Evolutionary conservation across 345 rosid species (phyloP).

Genomic region (Capsella bursapastoris): DNA sequence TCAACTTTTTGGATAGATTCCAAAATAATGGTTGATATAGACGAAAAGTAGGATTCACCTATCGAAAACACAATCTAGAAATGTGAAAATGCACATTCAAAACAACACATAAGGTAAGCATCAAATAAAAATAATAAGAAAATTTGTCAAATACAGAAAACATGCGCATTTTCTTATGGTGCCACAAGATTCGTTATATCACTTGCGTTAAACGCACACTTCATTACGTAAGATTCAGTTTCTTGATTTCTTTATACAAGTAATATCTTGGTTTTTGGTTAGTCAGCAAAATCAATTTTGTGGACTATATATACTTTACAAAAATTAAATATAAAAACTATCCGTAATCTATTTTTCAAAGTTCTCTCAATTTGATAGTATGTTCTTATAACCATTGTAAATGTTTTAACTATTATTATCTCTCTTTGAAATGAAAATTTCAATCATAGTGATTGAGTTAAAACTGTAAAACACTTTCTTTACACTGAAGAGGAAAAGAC

Average conservation of each 20-base stretch:
- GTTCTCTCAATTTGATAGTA: background rate
- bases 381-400: background rate
- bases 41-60: constrained; percentile 1
- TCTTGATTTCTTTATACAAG: constrained; percentile 36
- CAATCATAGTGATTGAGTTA: background rate
- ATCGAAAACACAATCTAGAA: background rate
- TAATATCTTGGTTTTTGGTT: constrained; percentile 15
- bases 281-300: constrained; percentile 22
- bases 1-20: background rate
- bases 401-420: background rate
- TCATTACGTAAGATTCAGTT: constrained; percentile 43
- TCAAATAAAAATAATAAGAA: background rate
- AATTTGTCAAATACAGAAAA: constrained; percentile 39
- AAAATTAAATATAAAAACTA: background rate
- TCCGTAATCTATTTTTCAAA: background rate
- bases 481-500: constrained; percentile 24
- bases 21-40: background rate
- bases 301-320: background rate
- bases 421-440: background rate
- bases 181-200: constrained; percentile 30
- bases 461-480: background rate
- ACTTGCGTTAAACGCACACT: constrained; percentile 39
- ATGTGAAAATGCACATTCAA: constrained; percentile 12
- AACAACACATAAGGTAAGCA: constrained; percentile 2
- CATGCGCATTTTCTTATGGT: constrained; percentile 43